Conservation (phyloP, 805 yeast species). For the Yamadazyma philogaea region DNA sequence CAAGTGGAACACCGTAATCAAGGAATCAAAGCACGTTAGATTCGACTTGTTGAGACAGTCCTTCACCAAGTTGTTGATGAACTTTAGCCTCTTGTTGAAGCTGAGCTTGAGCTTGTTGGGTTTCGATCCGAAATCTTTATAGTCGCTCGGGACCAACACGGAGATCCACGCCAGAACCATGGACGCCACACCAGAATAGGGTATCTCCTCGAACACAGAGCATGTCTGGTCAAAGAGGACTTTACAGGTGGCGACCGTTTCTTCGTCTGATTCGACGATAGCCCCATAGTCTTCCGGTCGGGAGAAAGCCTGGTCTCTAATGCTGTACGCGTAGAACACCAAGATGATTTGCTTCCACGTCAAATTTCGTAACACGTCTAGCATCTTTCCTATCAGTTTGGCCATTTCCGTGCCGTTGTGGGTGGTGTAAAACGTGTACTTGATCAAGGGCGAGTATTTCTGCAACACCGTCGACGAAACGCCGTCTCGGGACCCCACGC, state of each 20-base stretch:
- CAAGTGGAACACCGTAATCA: slow-evolving; percentile 34
- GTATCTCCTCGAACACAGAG: slow-evolving; percentile 28
- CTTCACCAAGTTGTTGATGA: slow-evolving; percentile 24
- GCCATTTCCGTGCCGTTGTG: slow-evolving; percentile 23
- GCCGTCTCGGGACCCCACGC: slow-evolving; percentile 20
- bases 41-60: slow-evolving; percentile 26
- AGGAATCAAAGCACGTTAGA: slow-evolving; percentile 33
- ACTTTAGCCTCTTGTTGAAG: slow-evolving; percentile 37
- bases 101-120: slow-evolving; percentile 31
- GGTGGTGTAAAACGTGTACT: slow-evolving; percentile 28
- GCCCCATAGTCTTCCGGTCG: slow-evolving; percentile 34
- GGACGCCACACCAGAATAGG: slow-evolving; percentile 14
- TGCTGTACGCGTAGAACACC: slow-evolving; percentile 27
- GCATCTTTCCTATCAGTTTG: slow-evolving; percentile 18
- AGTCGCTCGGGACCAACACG: slow-evolving; percentile 33
- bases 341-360: slow-evolving; percentile 38
- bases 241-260: slow-evolving; percentile 24
- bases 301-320: slow-evolving; percentile 36
- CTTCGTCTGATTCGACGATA: slow-evolving; percentile 20
- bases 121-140: slow-evolving; percentile 27
- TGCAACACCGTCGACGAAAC: slow-evolving; percentile 25
- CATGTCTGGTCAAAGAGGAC: slow-evolving; percentile 31
- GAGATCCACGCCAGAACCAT: slow-evolving; percentile 30
- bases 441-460: slow-evolving; percentile 33
- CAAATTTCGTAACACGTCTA: slow-evolving; percentile 28